Evolutionary conservation across 2,329 filamentous ascomycete genomes (phyloP).

Genomic region (Polytolypa hystricis): DNA sequence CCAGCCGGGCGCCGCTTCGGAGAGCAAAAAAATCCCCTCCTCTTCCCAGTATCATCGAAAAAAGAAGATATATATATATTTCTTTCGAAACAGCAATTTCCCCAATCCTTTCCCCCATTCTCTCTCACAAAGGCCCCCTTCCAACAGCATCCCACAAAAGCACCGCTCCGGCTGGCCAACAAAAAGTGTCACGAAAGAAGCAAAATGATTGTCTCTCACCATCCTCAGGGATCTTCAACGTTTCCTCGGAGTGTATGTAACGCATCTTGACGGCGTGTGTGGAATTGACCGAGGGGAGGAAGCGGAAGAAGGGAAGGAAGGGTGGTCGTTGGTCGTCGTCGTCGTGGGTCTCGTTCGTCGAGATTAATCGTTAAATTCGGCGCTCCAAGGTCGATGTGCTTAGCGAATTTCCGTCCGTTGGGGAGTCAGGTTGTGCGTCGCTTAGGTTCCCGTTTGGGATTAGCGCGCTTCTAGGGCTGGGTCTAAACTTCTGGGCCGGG

Average conservation of each 20-base stretch:
- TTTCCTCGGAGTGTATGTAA: slow-evolving; percentile 99
- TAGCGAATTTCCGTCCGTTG: slow-evolving; percentile 5
- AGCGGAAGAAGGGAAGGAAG: slow-evolving; percentile 4
- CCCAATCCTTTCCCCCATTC: not conserved
- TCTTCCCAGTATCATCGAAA: too few relatives aligned
- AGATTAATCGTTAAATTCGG: not conserved
- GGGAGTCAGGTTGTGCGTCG: slow-evolving; percentile 29
- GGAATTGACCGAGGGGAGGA: slow-evolving; percentile 28
- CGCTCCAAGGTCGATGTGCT: slow-evolving; percentile 4
- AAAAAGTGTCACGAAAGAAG: too few relatives aligned
- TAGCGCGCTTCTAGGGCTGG: slow-evolving; percentile 19
- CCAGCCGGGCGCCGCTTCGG: too few relatives aligned
- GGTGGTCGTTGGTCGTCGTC: slow-evolving; percentile 18
- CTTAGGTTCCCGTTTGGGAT: slow-evolving; percentile 27
- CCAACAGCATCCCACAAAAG: slow-evolving; percentile 1
- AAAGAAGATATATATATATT: not conserved
- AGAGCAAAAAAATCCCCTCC: too few relatives aligned
- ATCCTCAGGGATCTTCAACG: slow-evolving; percentile 89
- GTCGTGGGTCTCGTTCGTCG: slow-evolving; percentile 2
- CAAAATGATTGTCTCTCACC: too few relatives aligned
- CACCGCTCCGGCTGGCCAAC: too few relatives aligned
- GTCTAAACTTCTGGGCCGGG: too few relatives aligned
- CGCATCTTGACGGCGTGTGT: slow-evolving; percentile 69
- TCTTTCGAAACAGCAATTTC: not conserved
- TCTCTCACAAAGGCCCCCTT: not conserved